Conservation (phyloP, 441 rosid species). For the Viola pubescens region DNA sequence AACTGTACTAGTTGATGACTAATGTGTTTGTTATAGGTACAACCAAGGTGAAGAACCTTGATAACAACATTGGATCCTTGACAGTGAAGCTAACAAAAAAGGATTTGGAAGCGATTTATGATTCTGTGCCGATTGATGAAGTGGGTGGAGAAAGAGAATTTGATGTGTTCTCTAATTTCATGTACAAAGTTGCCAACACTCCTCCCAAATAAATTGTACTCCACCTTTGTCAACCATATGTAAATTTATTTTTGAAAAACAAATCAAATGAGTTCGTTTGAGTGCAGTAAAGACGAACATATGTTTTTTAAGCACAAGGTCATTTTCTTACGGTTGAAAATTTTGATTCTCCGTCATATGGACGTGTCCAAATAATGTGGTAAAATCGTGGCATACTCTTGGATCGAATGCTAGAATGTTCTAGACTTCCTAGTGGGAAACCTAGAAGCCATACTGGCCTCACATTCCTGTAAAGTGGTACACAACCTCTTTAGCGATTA, state of each 20-base stretch:
- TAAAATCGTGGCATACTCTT: constrained; percentile 8
- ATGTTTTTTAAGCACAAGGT: too few relatives aligned
- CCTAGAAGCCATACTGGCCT: constrained; percentile 15
- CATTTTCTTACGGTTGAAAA: background rate
- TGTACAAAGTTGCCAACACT: constrained; percentile 23
- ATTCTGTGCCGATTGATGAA: constrained; percentile 20
- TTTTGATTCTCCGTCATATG: background rate
- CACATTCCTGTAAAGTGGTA: background rate
- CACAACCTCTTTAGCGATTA: constrained; percentile 4
- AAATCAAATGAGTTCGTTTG: too few relatives aligned
- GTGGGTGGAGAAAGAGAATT: constrained; percentile 22
- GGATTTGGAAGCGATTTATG: constrained; percentile 22
- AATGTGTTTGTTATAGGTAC: constrained; percentile 23
- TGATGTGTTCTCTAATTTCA: constrained; percentile 7
- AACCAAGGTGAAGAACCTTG: constrained; percentile 30
- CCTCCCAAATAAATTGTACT: constrained; percentile 16
- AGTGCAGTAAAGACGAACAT: too few relatives aligned
- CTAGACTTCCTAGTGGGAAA: background rate
- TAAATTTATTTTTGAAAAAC: too few relatives aligned
- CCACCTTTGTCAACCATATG: too few relatives aligned
- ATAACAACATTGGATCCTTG: constrained; percentile 26
- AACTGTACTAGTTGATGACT: background rate
- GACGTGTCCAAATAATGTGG: constrained; percentile 17
- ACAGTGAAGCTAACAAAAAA: constrained; percentile 18
- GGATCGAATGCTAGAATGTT: background rate